Evolutionary conservation across 257 asterid species (phyloP).

Genomic region (Solanum medicagineum): DNA sequence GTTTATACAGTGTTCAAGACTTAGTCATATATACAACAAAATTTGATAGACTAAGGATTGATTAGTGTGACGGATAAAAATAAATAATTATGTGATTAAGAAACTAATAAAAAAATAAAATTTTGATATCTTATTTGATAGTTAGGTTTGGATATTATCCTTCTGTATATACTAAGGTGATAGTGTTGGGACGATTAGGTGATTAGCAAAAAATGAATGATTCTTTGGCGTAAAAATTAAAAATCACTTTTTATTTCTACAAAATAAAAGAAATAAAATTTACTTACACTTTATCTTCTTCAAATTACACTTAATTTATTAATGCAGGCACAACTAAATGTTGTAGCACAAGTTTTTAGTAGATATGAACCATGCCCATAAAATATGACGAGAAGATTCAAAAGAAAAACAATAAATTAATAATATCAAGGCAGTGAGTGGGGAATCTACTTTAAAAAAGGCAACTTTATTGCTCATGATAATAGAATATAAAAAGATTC

Average conservation of each 20-base stretch:
- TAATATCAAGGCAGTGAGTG: conserved; percentile 2
- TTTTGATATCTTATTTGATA: too few relatives aligned
- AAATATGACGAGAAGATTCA: background rate
- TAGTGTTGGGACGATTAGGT: background rate
- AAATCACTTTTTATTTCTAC: too few relatives aligned
- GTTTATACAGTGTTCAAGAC: too few relatives aligned
- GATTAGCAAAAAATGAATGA: background rate
- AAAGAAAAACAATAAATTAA: background rate
- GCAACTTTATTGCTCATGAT: background rate
- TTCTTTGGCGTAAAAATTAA: background rate
- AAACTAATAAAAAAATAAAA: too few relatives aligned
- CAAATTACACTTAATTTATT: background rate
- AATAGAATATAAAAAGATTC: background rate
- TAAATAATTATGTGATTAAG: too few relatives aligned
- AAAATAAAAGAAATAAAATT: too few relatives aligned
- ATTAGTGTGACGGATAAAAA: too few relatives aligned
- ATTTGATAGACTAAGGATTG: background rate
- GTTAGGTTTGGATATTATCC: too few relatives aligned
- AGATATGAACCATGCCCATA: background rate
- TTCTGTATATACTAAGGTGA: background rate
- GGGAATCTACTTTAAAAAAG: conserved; percentile 18
- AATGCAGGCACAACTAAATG: background rate
- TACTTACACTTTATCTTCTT: fast-evolving
- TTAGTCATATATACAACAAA: background rate
- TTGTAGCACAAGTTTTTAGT: background rate